Conservation (phyloP, 805 yeast species). For the Kodamaea hsintzibuensis region DNA sequence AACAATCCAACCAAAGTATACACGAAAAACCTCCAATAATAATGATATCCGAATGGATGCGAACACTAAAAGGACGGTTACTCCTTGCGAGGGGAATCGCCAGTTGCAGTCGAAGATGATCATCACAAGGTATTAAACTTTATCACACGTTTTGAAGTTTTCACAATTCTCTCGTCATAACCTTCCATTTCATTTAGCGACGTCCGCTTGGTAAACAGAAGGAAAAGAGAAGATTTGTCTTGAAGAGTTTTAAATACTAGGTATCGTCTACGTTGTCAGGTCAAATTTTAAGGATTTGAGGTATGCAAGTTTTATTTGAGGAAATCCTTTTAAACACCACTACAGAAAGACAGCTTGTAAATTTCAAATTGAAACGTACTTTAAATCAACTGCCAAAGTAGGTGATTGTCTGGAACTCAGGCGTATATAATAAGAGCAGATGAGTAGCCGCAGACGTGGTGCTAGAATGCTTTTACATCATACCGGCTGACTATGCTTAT, state of each 20-base stretch:
- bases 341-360: neutral
- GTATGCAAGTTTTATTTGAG: neutral
- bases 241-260: neutral
- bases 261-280: neutral
- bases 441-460: no score
- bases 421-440: no score
- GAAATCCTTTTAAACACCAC: neutral
- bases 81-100: neutral
- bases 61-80: neutral
- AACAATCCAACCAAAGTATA: neutral
- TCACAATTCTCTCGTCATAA: neutral
- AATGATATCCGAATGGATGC: neutral
- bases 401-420: no score
- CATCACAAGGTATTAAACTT: neutral
- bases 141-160: neutral
- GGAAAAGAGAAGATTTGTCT: neutral
- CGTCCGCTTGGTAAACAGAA: neutral
- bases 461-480: no score
- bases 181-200: neutral
- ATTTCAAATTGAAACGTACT: no score
- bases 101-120: neutral
- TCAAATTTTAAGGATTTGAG: neutral
- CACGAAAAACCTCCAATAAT: neutral
- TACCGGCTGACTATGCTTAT: no score
- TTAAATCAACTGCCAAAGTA: no score